Evolutionary conservation across 768 basidiomycete species (phyloP), one percentile per base, ranked within the genome.

Genomic region (Lentinula detonsa): DNA sequence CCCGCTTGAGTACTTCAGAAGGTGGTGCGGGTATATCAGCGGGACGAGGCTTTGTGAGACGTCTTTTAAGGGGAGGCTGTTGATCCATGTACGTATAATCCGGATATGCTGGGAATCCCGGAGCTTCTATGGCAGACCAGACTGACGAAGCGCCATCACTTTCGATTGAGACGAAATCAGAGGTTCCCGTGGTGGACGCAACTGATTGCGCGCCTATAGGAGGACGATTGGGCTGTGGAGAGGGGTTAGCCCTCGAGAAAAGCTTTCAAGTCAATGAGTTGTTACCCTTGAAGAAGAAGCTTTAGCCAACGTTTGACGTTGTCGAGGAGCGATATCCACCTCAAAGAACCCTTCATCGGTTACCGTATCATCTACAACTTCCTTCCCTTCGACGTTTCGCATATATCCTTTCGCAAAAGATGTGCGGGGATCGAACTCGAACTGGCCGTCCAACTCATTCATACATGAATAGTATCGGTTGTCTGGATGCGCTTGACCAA

Each of bases 391-490:
- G 6, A 37, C 35, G 21, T 51, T 51, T 39, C 60, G 40, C n/a
- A n/a, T 21, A 42, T 54, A 64, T 56, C 42, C 54, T 31, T 61
- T 63, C 28, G 64, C 64, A 53, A 67, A 67, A 5, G 64, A 67
- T 10, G 66, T 65, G n/a, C 57, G 45, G 40, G 69, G 66, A 58
- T 68, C 66, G 40, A 70, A 67, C 23, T 67, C 60, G 37, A 68
- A 63, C 35, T 66, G 66, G 34, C 64, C 58, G 16, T 63, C 66
- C 43, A 70, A 48, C 6, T 56, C 42, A 8, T 71, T 68, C 37
- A 75, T 68, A 28, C 70, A 71, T 1, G 73, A 72, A 33, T 66
- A 69, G 39, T 70, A 66, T 4, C 69, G 70, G 13, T 69, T 68
- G 23, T 66, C 59, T 42, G 62, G 62, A 62, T 73, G 72, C 1